Percentiles rank a stretch among this genome's conserved stretches.
These are phyloP conservation scores for Cryphonectria nitschkei DNA, from an alignment of 2,329 filamentous ascomycete genomes.

Conservation along the genomic window DNA sequence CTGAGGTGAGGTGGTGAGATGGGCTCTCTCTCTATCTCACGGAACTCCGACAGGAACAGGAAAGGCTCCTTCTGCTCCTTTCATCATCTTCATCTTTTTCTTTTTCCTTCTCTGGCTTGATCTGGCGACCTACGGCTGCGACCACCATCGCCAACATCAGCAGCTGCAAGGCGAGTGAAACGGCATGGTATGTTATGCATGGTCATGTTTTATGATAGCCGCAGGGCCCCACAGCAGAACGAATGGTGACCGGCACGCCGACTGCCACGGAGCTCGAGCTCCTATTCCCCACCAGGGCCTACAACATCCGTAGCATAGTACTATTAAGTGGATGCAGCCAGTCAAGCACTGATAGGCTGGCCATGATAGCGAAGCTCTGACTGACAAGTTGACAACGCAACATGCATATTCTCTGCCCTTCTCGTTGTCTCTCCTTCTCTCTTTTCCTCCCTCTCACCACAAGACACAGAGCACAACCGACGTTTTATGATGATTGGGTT, in stretches of 20 bases:
- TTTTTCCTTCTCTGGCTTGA: not conserved
- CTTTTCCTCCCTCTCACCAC: not conserved
- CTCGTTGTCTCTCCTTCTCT: not conserved
- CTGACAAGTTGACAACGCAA: not conserved
- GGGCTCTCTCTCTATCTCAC: not conserved
- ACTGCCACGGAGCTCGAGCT: not conserved
- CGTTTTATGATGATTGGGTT: not conserved
- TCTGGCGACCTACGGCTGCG: not conserved
- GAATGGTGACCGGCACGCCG: not conserved
- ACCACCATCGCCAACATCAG: not conserved
- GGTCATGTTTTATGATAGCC: not conserved
- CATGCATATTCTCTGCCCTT: not conserved
- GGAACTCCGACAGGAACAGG: constrained; percentile 20
- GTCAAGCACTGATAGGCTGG: too few relatives aligned
- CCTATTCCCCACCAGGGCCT: not conserved
- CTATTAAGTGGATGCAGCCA: too few relatives aligned
- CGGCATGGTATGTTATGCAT: not conserved
- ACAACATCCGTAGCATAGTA: too few relatives aligned
- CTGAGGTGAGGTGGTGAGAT: constrained; percentile 4
- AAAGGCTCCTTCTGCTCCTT: constrained; percentile 21
- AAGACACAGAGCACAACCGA: not conserved
- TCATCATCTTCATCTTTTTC: not conserved
- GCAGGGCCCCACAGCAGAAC: not conserved
- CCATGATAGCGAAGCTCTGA: not conserved
- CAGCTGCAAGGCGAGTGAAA: not conserved